phyloP scores from a whole-genome alignment of 768 basidiomycete genomes.

The Infundibulicybe gibba region DNA sequence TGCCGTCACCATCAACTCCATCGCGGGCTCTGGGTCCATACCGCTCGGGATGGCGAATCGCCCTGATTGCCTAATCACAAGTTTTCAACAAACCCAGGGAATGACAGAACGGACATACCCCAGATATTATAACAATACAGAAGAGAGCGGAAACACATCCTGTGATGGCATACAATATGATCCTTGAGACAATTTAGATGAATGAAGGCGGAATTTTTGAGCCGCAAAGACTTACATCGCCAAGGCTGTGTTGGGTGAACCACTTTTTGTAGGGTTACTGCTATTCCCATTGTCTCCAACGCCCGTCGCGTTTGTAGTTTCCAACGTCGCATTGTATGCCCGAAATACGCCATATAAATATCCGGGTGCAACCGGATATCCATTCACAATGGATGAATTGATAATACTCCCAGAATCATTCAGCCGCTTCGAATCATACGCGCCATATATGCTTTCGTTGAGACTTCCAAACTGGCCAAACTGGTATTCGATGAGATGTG shows the following conservation, averaged over 20 bases:
- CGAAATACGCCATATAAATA: constrained; percentile 72
- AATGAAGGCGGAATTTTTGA: constrained; percentile 1
- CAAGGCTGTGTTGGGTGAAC: constrained; percentile 48
- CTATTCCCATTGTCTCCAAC: constrained; percentile 16
- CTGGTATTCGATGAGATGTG: constrained; percentile 54
- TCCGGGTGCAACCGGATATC: constrained; percentile 42
- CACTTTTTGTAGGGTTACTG: constrained; percentile 9
- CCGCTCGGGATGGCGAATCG: constrained; percentile 84
- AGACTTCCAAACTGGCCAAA: constrained; percentile 55
- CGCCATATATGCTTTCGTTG: constrained; percentile 46
- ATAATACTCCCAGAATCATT: constrained; percentile 49
- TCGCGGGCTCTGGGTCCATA: constrained; percentile 71
- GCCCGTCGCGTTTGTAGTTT: constrained; percentile 15
- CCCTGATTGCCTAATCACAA: constrained; percentile 61
- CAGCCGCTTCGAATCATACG: constrained; percentile 59
- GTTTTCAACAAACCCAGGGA: constrained; percentile 6
- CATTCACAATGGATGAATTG: constrained; percentile 35
- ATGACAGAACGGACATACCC: constrained; percentile 44
- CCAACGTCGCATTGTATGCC: constrained; percentile 57
- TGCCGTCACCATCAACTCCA: constrained; percentile 33
- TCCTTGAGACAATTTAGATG: constrained; percentile 38
- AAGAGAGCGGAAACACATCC: constrained; percentile 87
- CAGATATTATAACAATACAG: constrained; percentile 79
- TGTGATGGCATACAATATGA: constrained; percentile 83
- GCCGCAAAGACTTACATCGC: constrained; percentile 59